Conservation (phyloP, 2,329 filamentous ascomycete genomes). For the Ophiostoma sp. region DNA sequence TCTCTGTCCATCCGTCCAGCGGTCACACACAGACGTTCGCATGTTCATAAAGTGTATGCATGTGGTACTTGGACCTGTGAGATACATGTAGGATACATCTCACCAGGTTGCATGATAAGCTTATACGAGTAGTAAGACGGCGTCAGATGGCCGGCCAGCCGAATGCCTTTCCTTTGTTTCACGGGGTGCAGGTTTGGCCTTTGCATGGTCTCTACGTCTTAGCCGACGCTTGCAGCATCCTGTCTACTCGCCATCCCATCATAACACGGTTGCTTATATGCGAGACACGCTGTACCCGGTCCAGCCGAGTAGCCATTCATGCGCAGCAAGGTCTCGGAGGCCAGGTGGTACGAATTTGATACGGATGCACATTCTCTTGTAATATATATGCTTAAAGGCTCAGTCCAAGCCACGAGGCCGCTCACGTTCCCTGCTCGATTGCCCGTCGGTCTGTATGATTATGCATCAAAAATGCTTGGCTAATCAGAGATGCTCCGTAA, state of each 20-base stretch:
- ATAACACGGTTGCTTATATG: conserved; percentile 9
- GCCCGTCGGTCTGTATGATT: not conserved
- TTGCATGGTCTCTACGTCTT: no score
- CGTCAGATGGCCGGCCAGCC: not conserved
- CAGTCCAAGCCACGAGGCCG: not conserved
- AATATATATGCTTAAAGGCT: not conserved
- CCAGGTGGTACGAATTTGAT: not conserved
- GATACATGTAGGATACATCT: not conserved
- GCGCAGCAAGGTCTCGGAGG: not conserved
- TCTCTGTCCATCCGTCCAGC: not conserved
- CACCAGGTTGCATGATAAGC: not conserved
- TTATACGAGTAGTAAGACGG: not conserved
- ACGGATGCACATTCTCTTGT: not conserved
- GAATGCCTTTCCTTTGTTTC: not conserved
- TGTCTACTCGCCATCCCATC: not conserved
- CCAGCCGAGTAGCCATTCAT: not conserved
- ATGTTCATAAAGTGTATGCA: not conserved
- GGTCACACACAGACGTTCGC: not conserved
- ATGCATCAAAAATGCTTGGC: not conserved
- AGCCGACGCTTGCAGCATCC: not conserved
- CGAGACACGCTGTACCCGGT: conserved; percentile 8
- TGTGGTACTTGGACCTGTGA: no score
- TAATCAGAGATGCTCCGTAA: not conserved
- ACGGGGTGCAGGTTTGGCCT: not conserved
- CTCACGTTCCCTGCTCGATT: not conserved